Percentiles rank a stretch among this genome's conserved stretches.
phyloP scores from a whole-genome alignment of 192 early-diverging fungal species.

The Gamsiella multidivaricata region DNA sequence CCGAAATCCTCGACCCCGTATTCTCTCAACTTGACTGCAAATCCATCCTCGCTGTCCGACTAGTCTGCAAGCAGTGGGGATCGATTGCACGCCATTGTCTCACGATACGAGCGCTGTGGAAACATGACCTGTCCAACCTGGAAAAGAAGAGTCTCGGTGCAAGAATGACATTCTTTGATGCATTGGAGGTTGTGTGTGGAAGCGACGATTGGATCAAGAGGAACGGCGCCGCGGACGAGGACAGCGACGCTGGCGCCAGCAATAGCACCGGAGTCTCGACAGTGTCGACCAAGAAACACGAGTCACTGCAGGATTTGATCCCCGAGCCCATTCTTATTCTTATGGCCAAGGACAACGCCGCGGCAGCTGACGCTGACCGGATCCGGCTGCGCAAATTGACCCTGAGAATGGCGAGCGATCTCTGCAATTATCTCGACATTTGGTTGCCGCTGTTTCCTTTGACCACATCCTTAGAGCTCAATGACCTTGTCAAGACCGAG shows the following conservation, averaged over 20 bases:
- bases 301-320: too few relatives aligned
- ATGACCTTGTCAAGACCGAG: not conserved
- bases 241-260: not conserved
- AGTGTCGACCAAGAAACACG: too few relatives aligned
- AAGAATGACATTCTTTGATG: not conserved
- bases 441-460: not conserved
- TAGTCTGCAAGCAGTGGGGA: not conserved
- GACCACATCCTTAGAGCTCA: not conserved
- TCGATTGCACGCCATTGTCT: not conserved
- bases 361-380: too few relatives aligned
- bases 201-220: not conserved
- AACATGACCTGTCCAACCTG: not conserved
- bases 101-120: not conserved
- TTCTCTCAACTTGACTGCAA: not conserved
- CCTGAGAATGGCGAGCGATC: not conserved
- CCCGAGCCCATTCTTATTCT: too few relatives aligned
- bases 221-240: not conserved
- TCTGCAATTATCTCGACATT: not conserved
- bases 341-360: too few relatives aligned
- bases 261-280: not conserved
- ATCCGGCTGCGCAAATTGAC: not conserved
- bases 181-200: not conserved
- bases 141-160: not conserved
- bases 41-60: not conserved
- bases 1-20: not conserved